Base-by-base conservation (phyloP, 2,329 filamentous ascomycete genomes). In the Aspergillus tanneri region DNA sequence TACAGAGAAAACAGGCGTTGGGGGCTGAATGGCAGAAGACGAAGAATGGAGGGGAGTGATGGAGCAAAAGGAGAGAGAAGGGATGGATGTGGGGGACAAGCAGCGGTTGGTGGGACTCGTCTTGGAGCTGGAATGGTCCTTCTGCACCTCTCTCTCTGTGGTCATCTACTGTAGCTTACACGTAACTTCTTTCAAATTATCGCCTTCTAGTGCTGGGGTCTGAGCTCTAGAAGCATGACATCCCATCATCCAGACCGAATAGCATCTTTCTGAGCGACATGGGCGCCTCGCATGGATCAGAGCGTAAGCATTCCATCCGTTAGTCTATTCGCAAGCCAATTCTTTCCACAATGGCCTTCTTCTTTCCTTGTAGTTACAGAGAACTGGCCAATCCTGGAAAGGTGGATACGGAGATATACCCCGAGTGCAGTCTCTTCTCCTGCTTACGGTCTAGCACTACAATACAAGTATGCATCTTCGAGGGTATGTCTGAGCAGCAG, bases 401-500 rank as follows among this genome's bases (percentile, higher is more conserved):
- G n/a, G n/a, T n/a, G n/a, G n/a, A n/a, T n/a, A n/a, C n/a, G n/a
- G n/a, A n/a, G n/a, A n/a, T n/a, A n/a, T n/a, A n/a, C n/a, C n/a
- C n/a, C n/a, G n/a, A n/a, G n/a, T n/a, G n/a, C n/a, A n/a, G n/a
- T n/a, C n/a, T n/a, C n/a, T n/a, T n/a, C n/a, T n/a, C n/a, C n/a
- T n/a, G n/a, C n/a, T n/a, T n/a, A n/a, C n/a, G n/a, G n/a, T n/a
- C n/a, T n/a, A n/a, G n/a, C n/a, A n/a, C n/a, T n/a, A n/a, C n/a
- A 3, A 11, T 11, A 19, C 30, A 9, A 7, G 16, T n/a, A n/a
- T n/a, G n/a, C 30, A 34, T 18, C 16, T 18, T 34, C 27, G 6
- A 34, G 10, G 30, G 30, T 19, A 69, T 72, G 68, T 72, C 44
- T 58, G 68, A 64, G 60, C 66, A 70, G 56, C 67, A 65, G 60